Evolutionary conservation across 2,329 filamentous ascomycete genomes (phyloP), one percentile per base, ranked within the genome.

Genomic region (Eutypella sp.): DNA sequence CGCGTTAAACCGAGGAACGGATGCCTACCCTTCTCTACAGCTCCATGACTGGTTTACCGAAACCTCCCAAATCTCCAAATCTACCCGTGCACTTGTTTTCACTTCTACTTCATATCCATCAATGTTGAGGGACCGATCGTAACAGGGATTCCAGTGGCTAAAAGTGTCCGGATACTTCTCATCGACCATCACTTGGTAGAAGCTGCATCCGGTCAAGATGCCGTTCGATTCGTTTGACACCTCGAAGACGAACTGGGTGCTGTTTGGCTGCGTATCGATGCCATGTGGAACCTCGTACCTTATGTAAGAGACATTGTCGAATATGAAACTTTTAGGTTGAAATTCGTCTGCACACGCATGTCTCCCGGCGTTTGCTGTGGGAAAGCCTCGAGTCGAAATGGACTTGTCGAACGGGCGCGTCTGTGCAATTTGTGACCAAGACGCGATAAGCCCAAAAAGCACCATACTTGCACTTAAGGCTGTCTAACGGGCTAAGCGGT

Each of bases 161-260:
- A 43, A 48, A 18, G 49, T 46, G 42, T 56, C 52, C 1, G 37
- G 31, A 48, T 48, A 56, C 5, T 45, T 33, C n/a, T 47, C 50
- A 4, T 43, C n/a, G 20, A 36, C 22, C 39, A 46, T 41, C 10
- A 50, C 51, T 16, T 46, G 42, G n/a, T 48, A 40, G 16, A 33
- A 33, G 41, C 41, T 41, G 39, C 54, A 56, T 15, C 46, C 43
- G 4, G 46, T 51, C 15, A 42, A 42, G 15, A 50, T 38, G 18
- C 42, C 45, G 37, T 49, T 56, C 38, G 51, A 53, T 8, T 46
- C 40, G 16, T 57, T 55, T 4, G 46, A 22, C n/a, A 57, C 46
- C 6, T 44, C 48, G 38, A 57, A 53, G 6, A 39, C 51, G 19
- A 57, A 40, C 19, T 47, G 42, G 15, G 53, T 57, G 19, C 47